A percentile compares a stretch with the other conserved stretches of the same genome.
phyloP scores from a whole-genome alignment of 106 monocot genomes.

The Dioscorea dumetorum region DNA sequence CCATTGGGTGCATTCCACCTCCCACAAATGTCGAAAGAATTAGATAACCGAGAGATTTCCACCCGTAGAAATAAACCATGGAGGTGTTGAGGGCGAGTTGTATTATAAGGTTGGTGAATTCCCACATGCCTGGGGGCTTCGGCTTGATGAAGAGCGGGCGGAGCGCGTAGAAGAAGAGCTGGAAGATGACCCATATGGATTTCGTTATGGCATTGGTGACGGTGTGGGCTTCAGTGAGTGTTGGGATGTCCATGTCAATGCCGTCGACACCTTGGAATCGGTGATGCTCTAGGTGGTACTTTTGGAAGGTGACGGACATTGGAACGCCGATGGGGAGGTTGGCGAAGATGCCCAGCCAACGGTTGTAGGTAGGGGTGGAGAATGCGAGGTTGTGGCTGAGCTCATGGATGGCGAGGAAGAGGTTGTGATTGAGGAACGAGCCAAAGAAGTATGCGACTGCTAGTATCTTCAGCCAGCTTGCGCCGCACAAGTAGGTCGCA shows the following conservation, averaged over 20 bases:
- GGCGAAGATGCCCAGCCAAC: conserved; percentile 85
- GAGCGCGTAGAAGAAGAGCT: conserved; percentile 87
- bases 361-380: conserved; percentile 62
- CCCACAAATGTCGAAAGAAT: conserved; percentile 80
- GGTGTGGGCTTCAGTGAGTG: conserved; percentile 28
- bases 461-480: conserved; percentile 73
- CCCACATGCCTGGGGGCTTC: conserved; percentile 88
- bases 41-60: conserved; percentile 73
- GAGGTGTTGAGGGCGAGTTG: conserved; percentile 44
- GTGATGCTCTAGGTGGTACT: conserved; percentile 94
- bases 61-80: conserved; percentile 57
- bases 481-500: conserved; percentile 37
- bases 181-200: conserved; percentile 72
- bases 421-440: conserved; percentile 94
- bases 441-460: conserved; percentile 79
- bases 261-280: conserved; percentile 89
- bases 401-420: conserved; percentile 92
- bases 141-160: conserved; percentile 81
- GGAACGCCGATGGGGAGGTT: conserved; percentile 94
- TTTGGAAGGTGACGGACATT: conserved; percentile 95
- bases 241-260: conserved; percentile 84
- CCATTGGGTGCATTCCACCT: conserved; percentile 95
- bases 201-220: conserved; percentile 54
- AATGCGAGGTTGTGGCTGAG: conserved; percentile 97
- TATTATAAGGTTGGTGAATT: conserved; percentile 51